Evolutionary conservation across 1,284 basidiomycete species (phyloP), one percentile per base, ranked within the genome.

Genomic region (Ganoderma boninense): DNA sequence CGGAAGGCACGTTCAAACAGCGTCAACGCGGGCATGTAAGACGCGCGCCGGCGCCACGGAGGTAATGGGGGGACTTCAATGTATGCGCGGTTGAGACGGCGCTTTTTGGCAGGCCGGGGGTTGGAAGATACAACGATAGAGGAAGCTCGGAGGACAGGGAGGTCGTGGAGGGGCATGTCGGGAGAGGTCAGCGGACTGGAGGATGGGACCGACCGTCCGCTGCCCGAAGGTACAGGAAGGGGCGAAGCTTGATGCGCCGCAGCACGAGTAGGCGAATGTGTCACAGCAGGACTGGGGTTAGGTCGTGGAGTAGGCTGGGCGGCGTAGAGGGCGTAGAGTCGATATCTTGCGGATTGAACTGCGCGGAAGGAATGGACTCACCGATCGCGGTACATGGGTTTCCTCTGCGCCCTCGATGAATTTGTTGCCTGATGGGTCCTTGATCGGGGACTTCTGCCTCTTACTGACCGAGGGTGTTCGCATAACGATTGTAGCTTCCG

Each of bases 11-110:
- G 44, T 29, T n/a, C 54, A 14, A 57, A 63, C 11, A 73, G 46
- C 10, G 61, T 26, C 0, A 62, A 23, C 3, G 69, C 71, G 23
- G 14, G 65, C n/a, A 14, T 29, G 38, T 73, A 73, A 0, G n/a
- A n/a, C 18, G 61, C 61, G 14, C 65, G 57, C 5, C 49, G 56
- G 10, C 60, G 56, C 10, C 26, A n/a, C 4, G 46, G 6, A 4
- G 70, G 70, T n/a, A 73, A 26, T 0, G 62, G 64, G 0, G 72
- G 72, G 26, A 73, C 57, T 7, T 68, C 56, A 29, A 73, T 62
- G 43, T 71, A 69, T 2, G 62, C 56, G 2, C 23, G 43, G 6
- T 69, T 63, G 13, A 69, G 64, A 1, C 68, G 59, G 26, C 70
- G 62, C 32, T 66, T 63, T 29, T 73, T 73, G 46, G 65, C 16